phyloP scores from a whole-genome alignment of 352 stramenopile genomes.

The Pythium myriotylum region DNA sequence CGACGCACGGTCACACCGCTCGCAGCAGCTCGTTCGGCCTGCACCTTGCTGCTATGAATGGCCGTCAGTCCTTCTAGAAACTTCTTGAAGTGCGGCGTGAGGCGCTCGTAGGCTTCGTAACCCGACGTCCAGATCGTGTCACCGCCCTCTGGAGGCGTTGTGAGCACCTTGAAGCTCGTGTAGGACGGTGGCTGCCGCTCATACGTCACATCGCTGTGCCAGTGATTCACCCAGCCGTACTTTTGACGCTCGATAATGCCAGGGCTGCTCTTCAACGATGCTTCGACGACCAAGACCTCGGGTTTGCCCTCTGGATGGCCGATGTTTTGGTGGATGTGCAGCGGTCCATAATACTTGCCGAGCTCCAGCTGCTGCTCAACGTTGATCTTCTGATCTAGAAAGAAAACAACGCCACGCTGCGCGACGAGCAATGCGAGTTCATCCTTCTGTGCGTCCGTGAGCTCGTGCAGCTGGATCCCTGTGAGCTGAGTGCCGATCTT shows the following conservation, averaged over 20 bases:
- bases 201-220: slow-evolving; percentile 44
- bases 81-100: slow-evolving; percentile 40
- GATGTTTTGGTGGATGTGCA: slow-evolving; percentile 36
- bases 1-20: slow-evolving; percentile 35
- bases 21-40: slow-evolving; percentile 33
- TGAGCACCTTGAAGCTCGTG: slow-evolving; percentile 37
- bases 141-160: slow-evolving; percentile 35
- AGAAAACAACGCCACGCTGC: slow-evolving; percentile 21
- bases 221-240: slow-evolving; percentile 35
- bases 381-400: slow-evolving; percentile 23
- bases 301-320: slow-evolving; percentile 28
- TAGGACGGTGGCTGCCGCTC: slow-evolving; percentile 41
- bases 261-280: slow-evolving; percentile 19
- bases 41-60: slow-evolving; percentile 48
- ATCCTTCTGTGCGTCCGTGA: slow-evolving; percentile 33
- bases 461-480: slow-evolving; percentile 36
- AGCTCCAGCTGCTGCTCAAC: slow-evolving; percentile 32
- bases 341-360: slow-evolving; percentile 32
- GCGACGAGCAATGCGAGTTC: slow-evolving; percentile 22
- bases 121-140: slow-evolving; percentile 46
- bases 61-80: slow-evolving; percentile 43
- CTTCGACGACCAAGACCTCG: slow-evolving; percentile 30
- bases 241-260: slow-evolving; percentile 25
- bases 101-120: slow-evolving; percentile 50
- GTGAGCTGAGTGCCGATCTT: slow-evolving; percentile 34